Evolutionary conservation across 495 filamentous ascomycete species (phyloP).

Genomic region (Hypomontagnella monticulosa): DNA sequence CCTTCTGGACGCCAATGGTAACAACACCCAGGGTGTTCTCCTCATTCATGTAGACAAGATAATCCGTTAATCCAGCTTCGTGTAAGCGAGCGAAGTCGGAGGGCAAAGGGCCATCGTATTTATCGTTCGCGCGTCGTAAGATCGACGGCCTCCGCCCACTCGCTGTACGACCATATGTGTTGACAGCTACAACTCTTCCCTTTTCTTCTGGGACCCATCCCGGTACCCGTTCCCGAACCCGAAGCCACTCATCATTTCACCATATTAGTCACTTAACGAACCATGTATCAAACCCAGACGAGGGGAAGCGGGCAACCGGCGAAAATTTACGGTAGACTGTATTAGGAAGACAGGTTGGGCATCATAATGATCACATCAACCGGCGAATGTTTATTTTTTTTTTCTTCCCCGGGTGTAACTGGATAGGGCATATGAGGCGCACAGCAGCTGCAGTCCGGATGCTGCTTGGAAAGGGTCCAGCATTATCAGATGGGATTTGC

Average conservation of each 20-base stretch:
- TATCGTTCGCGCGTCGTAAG: constrained; percentile 4
- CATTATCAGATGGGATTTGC: constrained; percentile 37
- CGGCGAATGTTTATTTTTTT: constrained; percentile 17
- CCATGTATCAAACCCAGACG: constrained; percentile 13
- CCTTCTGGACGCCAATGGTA: constrained; percentile 70
- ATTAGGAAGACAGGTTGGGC: constrained; percentile 14
- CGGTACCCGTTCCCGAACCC: constrained; percentile 10
- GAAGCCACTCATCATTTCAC: constrained; percentile 18
- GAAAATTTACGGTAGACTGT: constrained; percentile 12
- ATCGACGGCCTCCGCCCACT: constrained; percentile 9
- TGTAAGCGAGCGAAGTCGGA: constrained; percentile 28
- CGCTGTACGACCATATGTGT: constrained; percentile 24
- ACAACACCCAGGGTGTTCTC: constrained; percentile 68
- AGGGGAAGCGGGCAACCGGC: constrained; percentile 18
- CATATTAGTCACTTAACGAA: background rate
- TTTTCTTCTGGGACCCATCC: constrained; percentile 5
- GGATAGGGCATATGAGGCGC: constrained; percentile 17
- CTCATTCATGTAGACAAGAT: constrained; percentile 70
- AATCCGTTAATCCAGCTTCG: constrained; percentile 36
- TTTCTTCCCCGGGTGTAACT: constrained; percentile 32
- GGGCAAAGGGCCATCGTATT: constrained; percentile 6
- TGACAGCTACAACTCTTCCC: constrained; percentile 22
- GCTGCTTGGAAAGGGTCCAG: constrained; percentile 17
- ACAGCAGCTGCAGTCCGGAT: constrained; percentile 30
- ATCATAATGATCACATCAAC: constrained; percentile 19